Evolutionary conservation across 306 rosid genomes (phyloP).

Genomic region (Trichosanthes truncata): DNA sequence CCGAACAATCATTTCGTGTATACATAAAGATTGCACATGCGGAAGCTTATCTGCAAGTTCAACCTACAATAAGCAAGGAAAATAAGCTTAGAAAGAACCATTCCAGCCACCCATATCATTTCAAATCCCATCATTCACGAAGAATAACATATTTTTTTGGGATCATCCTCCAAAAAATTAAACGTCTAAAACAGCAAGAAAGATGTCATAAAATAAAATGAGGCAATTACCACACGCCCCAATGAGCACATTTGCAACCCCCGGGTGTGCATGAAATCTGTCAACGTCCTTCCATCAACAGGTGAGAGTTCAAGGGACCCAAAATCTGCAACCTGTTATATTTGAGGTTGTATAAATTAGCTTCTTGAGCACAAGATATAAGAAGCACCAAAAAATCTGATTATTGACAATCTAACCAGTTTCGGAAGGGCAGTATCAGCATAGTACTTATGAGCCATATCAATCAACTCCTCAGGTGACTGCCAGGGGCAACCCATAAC

Average conservation of each 20-base stretch:
- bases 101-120: background rate
- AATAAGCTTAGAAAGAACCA: slow-evolving; percentile 1
- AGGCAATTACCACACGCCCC: slow-evolving; percentile 68
- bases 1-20: slow-evolving; percentile 92
- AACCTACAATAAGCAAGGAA: slow-evolving; percentile 41
- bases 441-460: slow-evolving; percentile 83
- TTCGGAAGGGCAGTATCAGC: slow-evolving; percentile 90
- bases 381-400: background rate
- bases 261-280: slow-evolving; percentile 97
- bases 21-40: slow-evolving; percentile 88
- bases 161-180: background rate
- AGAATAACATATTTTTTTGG: background rate
- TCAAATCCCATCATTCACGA: background rate
- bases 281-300: slow-evolving; percentile 95
- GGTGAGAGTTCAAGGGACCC: slow-evolving; percentile 99
- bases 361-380: slow-evolving; percentile 15
- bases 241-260: slow-evolving; percentile 89
- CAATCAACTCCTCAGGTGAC: slow-evolving; percentile 90
- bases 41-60: slow-evolving; percentile 98
- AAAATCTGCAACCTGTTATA: slow-evolving; percentile 86
- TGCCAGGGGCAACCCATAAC: slow-evolving; percentile 26
- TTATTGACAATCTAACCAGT: slow-evolving; percentile 56
- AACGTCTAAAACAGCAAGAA: background rate
- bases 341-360: slow-evolving; percentile 22
- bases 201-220: background rate